Percentiles rank a stretch among this genome's conserved stretches.
These are phyloP conservation scores for Fusarium beomiforme DNA, from an alignment of 2,329 filamentous ascomycete species.

Conservation along the genomic window DNA sequence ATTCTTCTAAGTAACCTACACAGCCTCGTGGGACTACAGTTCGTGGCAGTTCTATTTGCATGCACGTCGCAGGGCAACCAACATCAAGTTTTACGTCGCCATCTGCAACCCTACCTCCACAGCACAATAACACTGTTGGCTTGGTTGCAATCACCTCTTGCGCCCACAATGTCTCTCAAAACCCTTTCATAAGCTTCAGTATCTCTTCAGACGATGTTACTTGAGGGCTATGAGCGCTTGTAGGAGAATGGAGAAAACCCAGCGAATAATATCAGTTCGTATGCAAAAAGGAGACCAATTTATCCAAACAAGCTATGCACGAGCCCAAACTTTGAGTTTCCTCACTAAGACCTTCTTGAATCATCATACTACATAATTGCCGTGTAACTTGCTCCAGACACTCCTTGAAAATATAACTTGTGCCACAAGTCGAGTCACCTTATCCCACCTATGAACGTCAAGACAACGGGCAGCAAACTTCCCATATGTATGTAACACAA, in stretches of 20 bases:
- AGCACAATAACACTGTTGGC: background rate
- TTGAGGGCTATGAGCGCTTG: background rate
- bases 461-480: background rate
- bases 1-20: background rate
- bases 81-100: background rate
- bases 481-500: background rate
- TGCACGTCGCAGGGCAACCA: background rate
- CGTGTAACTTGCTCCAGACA: background rate
- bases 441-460: background rate
- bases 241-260: background rate
- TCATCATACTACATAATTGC: background rate
- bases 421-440: background rate
- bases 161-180: background rate
- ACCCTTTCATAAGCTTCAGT: background rate
- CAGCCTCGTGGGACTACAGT: background rate
- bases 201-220: background rate
- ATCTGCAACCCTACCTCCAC: background rate
- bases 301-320: background rate
- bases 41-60: background rate
- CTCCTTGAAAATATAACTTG: background rate
- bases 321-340: background rate
- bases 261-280: background rate
- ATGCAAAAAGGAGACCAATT: background rate
- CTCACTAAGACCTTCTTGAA: no score
- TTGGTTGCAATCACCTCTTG: background rate